These are phyloP conservation scores for Platanthera zijinensis DNA, from an alignment of 106 monocot species.

Conservation along the genomic window DNA sequence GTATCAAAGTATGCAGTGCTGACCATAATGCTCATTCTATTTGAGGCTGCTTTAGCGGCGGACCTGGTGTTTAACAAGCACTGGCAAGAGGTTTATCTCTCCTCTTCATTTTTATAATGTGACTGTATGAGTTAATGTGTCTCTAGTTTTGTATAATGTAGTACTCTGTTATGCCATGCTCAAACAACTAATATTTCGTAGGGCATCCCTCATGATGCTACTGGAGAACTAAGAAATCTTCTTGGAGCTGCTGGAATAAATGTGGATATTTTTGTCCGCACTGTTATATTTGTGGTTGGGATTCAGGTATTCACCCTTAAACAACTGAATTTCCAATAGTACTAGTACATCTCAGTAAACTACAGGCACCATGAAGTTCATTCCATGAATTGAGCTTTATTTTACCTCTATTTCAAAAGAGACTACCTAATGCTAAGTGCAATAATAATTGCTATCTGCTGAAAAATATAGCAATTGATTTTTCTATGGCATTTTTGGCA, in stretches of 20 bases:
- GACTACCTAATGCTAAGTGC: too few relatives aligned
- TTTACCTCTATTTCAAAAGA: too few relatives aligned
- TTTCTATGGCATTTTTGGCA: too few relatives aligned
- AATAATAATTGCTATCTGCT: too few relatives aligned
- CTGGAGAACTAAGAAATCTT: constrained; percentile 47
- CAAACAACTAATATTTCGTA: constrained; percentile 5
- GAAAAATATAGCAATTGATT: too few relatives aligned
- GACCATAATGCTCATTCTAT: constrained; percentile 16
- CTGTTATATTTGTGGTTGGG: constrained; percentile 27
- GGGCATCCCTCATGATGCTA: constrained; percentile 60
- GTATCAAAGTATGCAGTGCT: constrained; percentile 27
- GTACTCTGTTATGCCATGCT: too few relatives aligned
- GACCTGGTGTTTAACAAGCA: constrained; percentile 20
- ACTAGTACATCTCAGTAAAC: too few relatives aligned
- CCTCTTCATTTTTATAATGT: not conserved
- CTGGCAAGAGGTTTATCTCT: constrained; percentile 27
- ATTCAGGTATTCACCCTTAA: constrained; percentile 37
- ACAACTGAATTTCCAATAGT: too few relatives aligned
- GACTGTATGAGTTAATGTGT: too few relatives aligned
- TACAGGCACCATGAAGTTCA: too few relatives aligned
- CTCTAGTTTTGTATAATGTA: too few relatives aligned
- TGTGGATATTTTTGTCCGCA: constrained; percentile 35
- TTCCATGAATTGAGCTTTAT: too few relatives aligned
- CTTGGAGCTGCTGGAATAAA: constrained; percentile 45
- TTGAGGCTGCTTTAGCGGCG: constrained; percentile 22